Conservation (phyloP, 805 yeast species). For the Ogataea naganishii region DNA sequence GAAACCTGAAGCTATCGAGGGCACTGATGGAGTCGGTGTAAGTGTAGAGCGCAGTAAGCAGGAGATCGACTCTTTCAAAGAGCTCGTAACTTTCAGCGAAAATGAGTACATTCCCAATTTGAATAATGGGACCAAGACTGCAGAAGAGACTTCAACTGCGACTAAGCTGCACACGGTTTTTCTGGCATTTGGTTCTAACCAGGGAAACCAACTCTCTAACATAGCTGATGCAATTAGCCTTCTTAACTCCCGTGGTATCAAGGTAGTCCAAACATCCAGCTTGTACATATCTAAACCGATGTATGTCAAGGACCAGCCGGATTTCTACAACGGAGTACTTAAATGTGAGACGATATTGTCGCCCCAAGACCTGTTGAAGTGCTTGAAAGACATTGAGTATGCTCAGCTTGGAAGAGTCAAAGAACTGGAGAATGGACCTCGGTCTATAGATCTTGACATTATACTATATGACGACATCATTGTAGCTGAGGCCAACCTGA, state of each 20-base stretch:
- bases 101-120: constrained; percentile 20
- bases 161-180: constrained; percentile 42
- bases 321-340: constrained; percentile 78
- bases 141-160: no score
- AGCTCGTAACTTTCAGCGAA: constrained; percentile 8
- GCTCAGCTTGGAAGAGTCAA: constrained; percentile 62
- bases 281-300: constrained; percentile 87
- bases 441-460: constrained; percentile 86
- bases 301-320: constrained; percentile 75
- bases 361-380: constrained; percentile 56
- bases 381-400: constrained; percentile 73
- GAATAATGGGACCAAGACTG: constrained; percentile 13
- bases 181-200: constrained; percentile 85
- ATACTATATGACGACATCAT: constrained; percentile 56
- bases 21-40: constrained; percentile 88
- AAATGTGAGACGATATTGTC: constrained; percentile 49
- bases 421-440: constrained; percentile 81
- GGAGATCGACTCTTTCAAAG: constrained; percentile 26
- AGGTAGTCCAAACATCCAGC: constrained; percentile 58
- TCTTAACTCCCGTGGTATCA: constrained; percentile 32
- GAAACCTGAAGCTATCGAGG: constrained; percentile 84
- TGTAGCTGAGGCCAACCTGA: constrained; percentile 48
- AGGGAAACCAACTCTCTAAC: constrained; percentile 62
- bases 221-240: constrained; percentile 46
- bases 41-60: constrained; percentile 42